Conservation (phyloP, 495 filamentous ascomycete genomes). For the Penicillium nucicola region DNA sequence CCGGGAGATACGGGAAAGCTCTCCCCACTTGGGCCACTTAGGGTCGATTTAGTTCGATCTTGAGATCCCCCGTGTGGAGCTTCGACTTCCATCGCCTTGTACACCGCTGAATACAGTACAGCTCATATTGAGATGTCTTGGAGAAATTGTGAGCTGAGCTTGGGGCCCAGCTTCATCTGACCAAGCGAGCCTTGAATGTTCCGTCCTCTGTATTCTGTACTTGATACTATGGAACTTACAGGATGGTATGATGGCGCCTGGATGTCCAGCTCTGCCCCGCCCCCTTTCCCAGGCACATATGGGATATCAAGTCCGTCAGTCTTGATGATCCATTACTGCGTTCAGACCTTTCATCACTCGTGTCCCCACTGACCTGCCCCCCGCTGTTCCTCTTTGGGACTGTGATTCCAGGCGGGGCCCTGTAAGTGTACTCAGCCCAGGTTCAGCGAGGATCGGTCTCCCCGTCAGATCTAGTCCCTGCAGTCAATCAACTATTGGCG, state of each 20-base stretch:
- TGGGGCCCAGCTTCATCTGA: not conserved
- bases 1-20: not conserved
- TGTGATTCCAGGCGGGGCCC: slow-evolving; percentile 24
- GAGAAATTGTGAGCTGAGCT: not conserved
- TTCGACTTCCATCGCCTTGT: slow-evolving; percentile 7
- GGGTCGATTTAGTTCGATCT: slow-evolving; percentile 15
- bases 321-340: slow-evolving; percentile 22
- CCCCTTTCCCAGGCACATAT: slow-evolving; percentile 12
- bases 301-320: slow-evolving; percentile 7
- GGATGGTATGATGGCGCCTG: too few relatives aligned
- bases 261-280: too few relatives aligned
- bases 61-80: slow-evolving; percentile 15
- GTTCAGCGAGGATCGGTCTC: slow-evolving; percentile 13
- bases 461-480: slow-evolving; percentile 6
- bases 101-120: too few relatives aligned
- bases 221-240: too few relatives aligned
- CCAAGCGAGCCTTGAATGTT: not conserved
- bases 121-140: too few relatives aligned
- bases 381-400: slow-evolving; percentile 1
- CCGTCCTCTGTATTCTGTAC: too few relatives aligned
- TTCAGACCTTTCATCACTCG: slow-evolving; percentile 13
- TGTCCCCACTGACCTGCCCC: slow-evolving; percentile 7
- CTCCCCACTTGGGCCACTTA: slow-evolving; percentile 5
- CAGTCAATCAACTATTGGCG: slow-evolving; percentile 31
- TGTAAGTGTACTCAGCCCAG: slow-evolving; percentile 2